phyloP scores from a whole-genome alignment of 352 stramenopile genomes.

The Aphanomyces astaci region DNA sequence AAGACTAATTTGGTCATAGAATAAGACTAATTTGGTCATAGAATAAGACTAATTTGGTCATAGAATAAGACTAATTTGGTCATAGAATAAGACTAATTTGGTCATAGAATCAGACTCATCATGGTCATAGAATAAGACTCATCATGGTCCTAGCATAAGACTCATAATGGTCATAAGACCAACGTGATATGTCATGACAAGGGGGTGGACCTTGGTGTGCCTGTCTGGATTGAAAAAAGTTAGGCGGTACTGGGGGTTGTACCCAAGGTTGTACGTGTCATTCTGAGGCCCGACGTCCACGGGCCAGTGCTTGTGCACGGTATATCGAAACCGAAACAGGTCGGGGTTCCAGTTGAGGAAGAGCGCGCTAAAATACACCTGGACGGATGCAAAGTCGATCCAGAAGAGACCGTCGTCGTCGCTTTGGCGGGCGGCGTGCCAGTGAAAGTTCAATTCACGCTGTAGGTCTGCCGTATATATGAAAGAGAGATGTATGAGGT shows the following conservation, averaged over 20 bases:
- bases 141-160: no score
- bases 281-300: conserved; percentile 70
- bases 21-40: no score
- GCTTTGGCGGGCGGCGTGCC: background rate
- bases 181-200: no score
- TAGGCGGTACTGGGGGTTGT: conserved; percentile 92
- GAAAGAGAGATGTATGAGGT: no score
- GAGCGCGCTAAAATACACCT: conserved; percentile 88
- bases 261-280: conserved; percentile 86
- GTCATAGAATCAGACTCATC: no score
- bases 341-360: conserved; percentile 95
- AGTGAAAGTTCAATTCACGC: background rate
- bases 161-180: no score
- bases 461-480: background rate
- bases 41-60: no score
- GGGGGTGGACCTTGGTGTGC: background rate
- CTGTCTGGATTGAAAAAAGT: conserved; percentile 38
- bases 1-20: no score
- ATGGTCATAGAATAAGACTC: no score
- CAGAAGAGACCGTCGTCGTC: conserved; percentile 94
- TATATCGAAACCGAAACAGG: conserved; percentile 81
- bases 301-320: conserved; percentile 80
- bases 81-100: no score
- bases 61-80: no score
- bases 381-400: conserved; percentile 91